Base-by-base conservation (phyloP, 1,139 yeast species). In the Geotrichum australiense region DNA sequence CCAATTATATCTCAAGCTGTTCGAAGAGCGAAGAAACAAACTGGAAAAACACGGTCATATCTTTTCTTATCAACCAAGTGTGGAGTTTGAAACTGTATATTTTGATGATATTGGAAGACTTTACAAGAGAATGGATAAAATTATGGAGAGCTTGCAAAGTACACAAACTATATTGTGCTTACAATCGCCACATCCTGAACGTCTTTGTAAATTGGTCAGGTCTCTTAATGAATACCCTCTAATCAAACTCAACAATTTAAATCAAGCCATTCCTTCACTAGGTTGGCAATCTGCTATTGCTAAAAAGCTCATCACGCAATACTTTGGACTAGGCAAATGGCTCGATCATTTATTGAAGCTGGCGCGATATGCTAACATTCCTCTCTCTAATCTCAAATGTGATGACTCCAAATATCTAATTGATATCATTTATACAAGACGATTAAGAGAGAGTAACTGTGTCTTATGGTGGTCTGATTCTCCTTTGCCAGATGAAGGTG, bases 391-490 rank as follows among this genome's bases (percentile, higher is more conserved):
- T 56, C 63, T 91, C 50, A 80, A 78, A 48, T 70, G 78, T 15
- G 93, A 84, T 46, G 84, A 85, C 52, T 70, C 80, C 59, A 80
- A 85, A 0, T 84, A 76, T 53, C 65, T 87, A 53, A 82, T 91
- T 50, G 99, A 91, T 63, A 72, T 91, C 32, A 78, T 78, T 46
- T 91, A 85, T 61, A 94, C 97, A 0, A 71, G 98, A 55, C 72
- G 80, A 44, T 70, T 91, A 43, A 68, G 70, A 24, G 70, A 74
- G 29, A 74, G 76, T 40, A 77, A 79, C 50, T 74, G 85, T 40
- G 81, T 89, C 2, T 64, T 91, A 36, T 93, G 98, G 98, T 89
- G 98, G 97, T 84, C 95, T 0, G 74, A 78, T 2, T 71, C 71
- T 27, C 85, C 94, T 1, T 63, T 73, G 35, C 94, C 96, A 0